These are phyloP conservation scores for Dictyophora rubrovolvata DNA, from an alignment of 768 basidiomycete genomes.

Conservation along the genomic window DNA sequence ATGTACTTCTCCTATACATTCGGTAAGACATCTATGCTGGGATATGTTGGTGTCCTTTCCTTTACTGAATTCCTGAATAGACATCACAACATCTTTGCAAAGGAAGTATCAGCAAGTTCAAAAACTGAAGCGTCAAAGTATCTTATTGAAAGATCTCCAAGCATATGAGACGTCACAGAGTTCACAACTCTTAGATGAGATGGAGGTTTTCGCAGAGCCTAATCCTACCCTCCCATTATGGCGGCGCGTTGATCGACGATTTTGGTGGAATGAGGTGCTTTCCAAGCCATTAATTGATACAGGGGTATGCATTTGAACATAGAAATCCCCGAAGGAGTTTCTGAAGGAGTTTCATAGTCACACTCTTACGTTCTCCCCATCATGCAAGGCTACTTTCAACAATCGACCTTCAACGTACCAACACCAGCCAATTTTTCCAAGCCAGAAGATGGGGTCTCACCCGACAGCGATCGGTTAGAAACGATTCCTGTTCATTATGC, in stretches of 20 bases:
- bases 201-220: conserved; percentile 59
- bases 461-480: neutral
- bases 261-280: conserved; percentile 96
- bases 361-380: conserved; percentile 84
- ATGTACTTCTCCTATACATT: conserved; percentile 89
- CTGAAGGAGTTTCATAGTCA: conserved; percentile 31
- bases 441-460: conserved; percentile 21
- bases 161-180: conserved; percentile 28
- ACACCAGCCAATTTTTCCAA: conserved; percentile 28
- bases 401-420: conserved; percentile 51
- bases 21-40: conserved; percentile 35
- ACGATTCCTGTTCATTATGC: conserved; percentile 55
- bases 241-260: conserved; percentile 81
- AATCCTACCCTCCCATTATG: conserved; percentile 74
- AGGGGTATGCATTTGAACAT: conserved; percentile 44
- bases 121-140: conserved; percentile 47
- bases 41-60: neutral
- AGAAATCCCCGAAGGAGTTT: neutral
- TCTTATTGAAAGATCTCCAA: conserved; percentile 51
- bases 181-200: conserved; percentile 22
- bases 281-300: conserved; percentile 77
- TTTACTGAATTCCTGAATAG: conserved; percentile 26
- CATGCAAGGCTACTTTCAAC: conserved; percentile 88
- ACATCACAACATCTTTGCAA: conserved; percentile 75
- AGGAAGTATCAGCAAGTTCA: conserved; percentile 61